These are phyloP conservation scores for Aspergillus niger DNA, from an alignment of 2,329 filamentous ascomycete species.

Conservation along the genomic window DNA sequence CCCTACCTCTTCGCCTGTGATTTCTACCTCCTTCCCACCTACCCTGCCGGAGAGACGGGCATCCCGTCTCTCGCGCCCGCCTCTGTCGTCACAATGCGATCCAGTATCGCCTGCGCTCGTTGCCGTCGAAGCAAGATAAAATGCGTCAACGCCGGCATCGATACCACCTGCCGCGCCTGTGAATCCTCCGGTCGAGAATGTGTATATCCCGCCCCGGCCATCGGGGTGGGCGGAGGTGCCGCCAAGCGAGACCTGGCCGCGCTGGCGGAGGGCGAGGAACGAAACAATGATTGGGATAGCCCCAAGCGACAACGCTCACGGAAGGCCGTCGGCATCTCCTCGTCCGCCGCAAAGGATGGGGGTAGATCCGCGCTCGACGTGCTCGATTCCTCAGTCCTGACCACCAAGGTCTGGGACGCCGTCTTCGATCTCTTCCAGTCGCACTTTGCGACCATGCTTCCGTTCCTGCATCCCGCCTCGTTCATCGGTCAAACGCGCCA, in stretches of 20 bases:
- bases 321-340: slow-evolving; percentile 35
- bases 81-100: slow-evolving; percentile 58
- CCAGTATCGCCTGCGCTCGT: slow-evolving; percentile 74
- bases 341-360: slow-evolving; percentile 31
- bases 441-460: slow-evolving; percentile 59
- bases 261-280: slow-evolving; percentile 41
- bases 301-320: slow-evolving; percentile 45
- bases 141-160: slow-evolving; percentile 76
- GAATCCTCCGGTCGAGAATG: slow-evolving; percentile 72
- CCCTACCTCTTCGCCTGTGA: background rate
- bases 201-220: slow-evolving; percentile 61
- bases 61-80: slow-evolving; percentile 18
- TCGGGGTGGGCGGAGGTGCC: slow-evolving; percentile 34
- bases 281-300: slow-evolving; percentile 45
- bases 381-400: slow-evolving; percentile 54
- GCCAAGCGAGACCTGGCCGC: slow-evolving; percentile 43
- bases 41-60: slow-evolving; percentile 19
- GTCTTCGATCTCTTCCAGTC: slow-evolving; percentile 61
- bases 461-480: slow-evolving; percentile 58
- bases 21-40: background rate
- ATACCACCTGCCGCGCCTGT: slow-evolving; percentile 73
- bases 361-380: slow-evolving; percentile 45
- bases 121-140: slow-evolving; percentile 84
- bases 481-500: slow-evolving; percentile 54
- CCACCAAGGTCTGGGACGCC: slow-evolving; percentile 58